phyloP scores from a whole-genome alignment of 2,329 filamentous ascomycete genomes.

The Elsinoe perseae region DNA sequence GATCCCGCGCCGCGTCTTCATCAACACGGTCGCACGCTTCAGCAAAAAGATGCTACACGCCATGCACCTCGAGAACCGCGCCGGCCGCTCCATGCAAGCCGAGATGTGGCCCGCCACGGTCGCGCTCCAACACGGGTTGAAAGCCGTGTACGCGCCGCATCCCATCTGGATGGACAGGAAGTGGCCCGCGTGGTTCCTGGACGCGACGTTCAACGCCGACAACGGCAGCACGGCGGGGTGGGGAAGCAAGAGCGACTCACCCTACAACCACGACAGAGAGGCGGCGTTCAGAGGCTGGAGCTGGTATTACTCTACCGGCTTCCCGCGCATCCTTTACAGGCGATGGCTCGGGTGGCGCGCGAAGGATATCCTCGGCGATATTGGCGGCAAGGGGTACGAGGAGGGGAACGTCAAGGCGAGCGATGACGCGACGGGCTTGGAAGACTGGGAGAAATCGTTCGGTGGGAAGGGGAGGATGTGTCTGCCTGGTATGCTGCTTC shows the following conservation, averaged over 20 bases:
- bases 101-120: constrained; percentile 94
- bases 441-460: constrained; percentile 30
- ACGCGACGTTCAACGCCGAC: constrained; percentile 68
- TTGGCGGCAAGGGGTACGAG: constrained; percentile 29
- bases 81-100: constrained; percentile 83
- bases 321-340: constrained; percentile 71
- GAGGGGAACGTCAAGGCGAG: constrained; percentile 23
- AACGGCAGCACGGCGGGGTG: constrained; percentile 47
- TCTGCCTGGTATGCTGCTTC: constrained; percentile 77
- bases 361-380: constrained; percentile 65
- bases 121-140: constrained; percentile 84
- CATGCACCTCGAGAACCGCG: constrained; percentile 87
- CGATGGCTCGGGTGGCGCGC: constrained; percentile 80
- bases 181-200: constrained; percentile 74
- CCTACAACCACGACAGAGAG: constrained; percentile 59
- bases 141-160: constrained; percentile 85
- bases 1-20: constrained; percentile 68
- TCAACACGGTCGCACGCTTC: constrained; percentile 81
- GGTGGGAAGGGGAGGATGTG: constrained; percentile 65
- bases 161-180: constrained; percentile 78
- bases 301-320: constrained; percentile 87
- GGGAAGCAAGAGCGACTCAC: constrained; percentile 36
- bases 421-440: constrained; percentile 45
- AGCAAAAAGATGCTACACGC: constrained; percentile 68
- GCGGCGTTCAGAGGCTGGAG: constrained; percentile 80